Conservation (phyloP, 2,329 filamentous ascomycete genomes). For the Diaporthe nobilis region DNA sequence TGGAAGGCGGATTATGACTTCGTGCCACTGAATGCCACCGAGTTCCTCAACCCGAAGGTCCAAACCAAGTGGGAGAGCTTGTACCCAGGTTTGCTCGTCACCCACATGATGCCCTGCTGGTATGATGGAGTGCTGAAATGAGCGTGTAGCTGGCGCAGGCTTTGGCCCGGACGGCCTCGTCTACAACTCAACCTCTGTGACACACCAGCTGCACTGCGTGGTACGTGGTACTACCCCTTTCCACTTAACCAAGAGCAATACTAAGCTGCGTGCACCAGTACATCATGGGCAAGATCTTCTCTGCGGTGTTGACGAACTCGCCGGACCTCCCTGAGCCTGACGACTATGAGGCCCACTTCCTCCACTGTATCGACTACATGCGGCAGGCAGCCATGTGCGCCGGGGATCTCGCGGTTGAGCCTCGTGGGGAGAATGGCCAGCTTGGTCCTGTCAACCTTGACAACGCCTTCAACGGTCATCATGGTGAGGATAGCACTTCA, state of each 20-base stretch:
- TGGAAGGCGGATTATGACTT: slow-evolving; percentile 56
- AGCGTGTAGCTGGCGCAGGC: slow-evolving; percentile 24
- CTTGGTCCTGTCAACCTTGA: slow-evolving; percentile 45
- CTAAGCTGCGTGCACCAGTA: slow-evolving; percentile 45
- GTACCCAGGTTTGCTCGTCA: slow-evolving; percentile 53
- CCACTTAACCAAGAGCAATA: neutral
- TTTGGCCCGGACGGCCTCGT: slow-evolving; percentile 44
- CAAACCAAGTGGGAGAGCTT: slow-evolving; percentile 56
- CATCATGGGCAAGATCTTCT: slow-evolving; percentile 54
- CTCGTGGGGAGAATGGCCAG: slow-evolving; percentile 44
- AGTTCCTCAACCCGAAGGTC: slow-evolving; percentile 55
- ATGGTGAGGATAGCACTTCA: slow-evolving; percentile 41
- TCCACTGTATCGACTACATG: slow-evolving; percentile 52
- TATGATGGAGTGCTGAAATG: neutral
- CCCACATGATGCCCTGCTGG: too few species aligned
- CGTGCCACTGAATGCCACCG: slow-evolving; percentile 55
- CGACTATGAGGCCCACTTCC: slow-evolving; percentile 54
- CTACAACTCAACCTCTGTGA: slow-evolving; percentile 58
- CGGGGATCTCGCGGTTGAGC: slow-evolving; percentile 47
- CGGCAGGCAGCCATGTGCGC: slow-evolving; percentile 48
- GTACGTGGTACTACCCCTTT: slow-evolving; percentile 44
- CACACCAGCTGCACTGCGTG: slow-evolving; percentile 58
- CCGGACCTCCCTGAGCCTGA: slow-evolving; percentile 33
- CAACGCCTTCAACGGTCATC: slow-evolving; percentile 46
- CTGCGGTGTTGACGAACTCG: slow-evolving; percentile 44